These are phyloP conservation scores for Colletotrichum sansevieriae DNA, from an alignment of 2,329 filamentous ascomycete species.

Conservation along the genomic window DNA sequence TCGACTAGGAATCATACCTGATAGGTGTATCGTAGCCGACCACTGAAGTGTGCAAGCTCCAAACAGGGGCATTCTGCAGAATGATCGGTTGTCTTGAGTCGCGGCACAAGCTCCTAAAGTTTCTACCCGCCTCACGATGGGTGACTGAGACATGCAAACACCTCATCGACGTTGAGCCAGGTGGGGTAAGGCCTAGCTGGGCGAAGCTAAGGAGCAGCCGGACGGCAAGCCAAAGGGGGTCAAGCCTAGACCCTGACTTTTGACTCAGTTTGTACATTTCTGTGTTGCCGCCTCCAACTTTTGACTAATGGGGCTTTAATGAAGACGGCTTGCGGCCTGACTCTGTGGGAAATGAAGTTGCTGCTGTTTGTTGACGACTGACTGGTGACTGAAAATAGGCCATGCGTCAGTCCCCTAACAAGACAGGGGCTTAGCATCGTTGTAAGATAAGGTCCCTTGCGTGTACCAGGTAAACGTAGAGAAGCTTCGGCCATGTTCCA, in stretches of 20 bases:
- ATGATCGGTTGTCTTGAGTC: constrained; percentile 1
- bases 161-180: constrained; percentile 16
- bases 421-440: not conserved
- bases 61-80: not conserved
- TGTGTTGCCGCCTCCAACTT: not conserved
- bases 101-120: constrained; percentile 8
- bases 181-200: constrained; percentile 15
- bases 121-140: constrained; percentile 4
- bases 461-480: constrained; percentile 16
- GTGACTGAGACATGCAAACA: constrained; percentile 25
- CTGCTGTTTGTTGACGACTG: not conserved
- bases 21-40: too few species aligned
- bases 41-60: too few species aligned
- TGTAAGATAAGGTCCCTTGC: not conserved
- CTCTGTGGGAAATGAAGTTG: constrained; percentile 9
- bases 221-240: constrained; percentile 1
- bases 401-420: not conserved
- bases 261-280: not conserved
- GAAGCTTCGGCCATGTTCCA: not conserved
- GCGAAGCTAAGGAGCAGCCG: constrained; percentile 3
- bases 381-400: not conserved
- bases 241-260: constrained; percentile 25
- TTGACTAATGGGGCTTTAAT: not conserved
- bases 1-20: constrained; percentile 7
- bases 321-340: not conserved